phyloP scores from a whole-genome alignment of 139 green algal genomes.

The Deuterostichococcus epilithicus region DNA sequence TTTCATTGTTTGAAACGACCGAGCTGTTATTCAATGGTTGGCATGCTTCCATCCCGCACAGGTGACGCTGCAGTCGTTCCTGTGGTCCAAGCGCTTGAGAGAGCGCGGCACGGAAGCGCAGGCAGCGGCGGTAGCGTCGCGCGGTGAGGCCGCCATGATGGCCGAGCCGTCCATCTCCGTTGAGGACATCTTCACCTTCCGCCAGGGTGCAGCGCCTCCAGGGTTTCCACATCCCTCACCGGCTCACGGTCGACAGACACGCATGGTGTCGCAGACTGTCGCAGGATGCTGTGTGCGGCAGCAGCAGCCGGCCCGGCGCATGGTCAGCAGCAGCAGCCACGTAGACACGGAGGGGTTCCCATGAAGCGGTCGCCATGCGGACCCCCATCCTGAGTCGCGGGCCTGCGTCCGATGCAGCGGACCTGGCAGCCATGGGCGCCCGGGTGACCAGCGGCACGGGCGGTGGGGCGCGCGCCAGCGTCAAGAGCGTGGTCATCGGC shows the following conservation, averaged over 20 bases:
- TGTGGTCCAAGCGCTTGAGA: constrained; percentile 40
- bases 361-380: too few relatives aligned
- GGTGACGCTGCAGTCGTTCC: constrained; percentile 58
- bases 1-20: too few relatives aligned
- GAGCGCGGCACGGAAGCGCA: constrained; percentile 22
- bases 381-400: too few relatives aligned
- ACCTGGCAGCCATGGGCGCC: constrained; percentile 33
- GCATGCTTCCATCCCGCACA: not conserved
- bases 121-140: constrained; percentile 18
- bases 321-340: too few relatives aligned
- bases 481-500: constrained; percentile 61
- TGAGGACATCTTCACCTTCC: constrained; percentile 20
- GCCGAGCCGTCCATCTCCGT: constrained; percentile 28
- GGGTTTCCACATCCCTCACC: too few relatives aligned
- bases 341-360: too few relatives aligned
- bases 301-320: too few relatives aligned
- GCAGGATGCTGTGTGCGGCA: too few relatives aligned
- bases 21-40: not conserved
- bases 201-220: constrained; percentile 15
- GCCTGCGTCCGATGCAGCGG: constrained; percentile 18
- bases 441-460: constrained; percentile 32
- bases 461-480: constrained; percentile 20
- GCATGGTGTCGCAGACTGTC: too few relatives aligned
- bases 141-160: constrained; percentile 19
- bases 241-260: too few relatives aligned